A percentile compares a stretch with the other conserved stretches of the same genome.
These are phyloP conservation scores for Avena eriantha DNA, from an alignment of 176 grass and related monocot species.

Conservation along the genomic window DNA sequence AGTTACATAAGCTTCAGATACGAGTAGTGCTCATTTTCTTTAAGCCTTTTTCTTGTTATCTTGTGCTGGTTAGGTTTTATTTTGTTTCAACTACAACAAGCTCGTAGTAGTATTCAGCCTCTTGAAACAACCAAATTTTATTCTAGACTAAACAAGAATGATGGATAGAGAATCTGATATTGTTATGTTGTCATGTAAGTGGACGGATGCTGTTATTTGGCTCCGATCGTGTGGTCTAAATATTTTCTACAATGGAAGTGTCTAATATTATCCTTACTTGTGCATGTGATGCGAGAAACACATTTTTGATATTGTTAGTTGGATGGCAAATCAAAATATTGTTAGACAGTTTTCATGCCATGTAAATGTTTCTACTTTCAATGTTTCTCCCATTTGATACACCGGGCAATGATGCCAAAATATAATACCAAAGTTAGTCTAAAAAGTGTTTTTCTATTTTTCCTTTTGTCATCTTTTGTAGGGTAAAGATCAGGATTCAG, in stretches of 20 bases:
- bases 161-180: not conserved
- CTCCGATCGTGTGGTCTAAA: not conserved
- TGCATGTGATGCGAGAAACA: not conserved
- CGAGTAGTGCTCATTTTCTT: conserved; percentile 12
- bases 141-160: conserved; percentile 5
- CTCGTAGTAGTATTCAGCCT: no score
- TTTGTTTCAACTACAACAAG: no score
- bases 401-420: not conserved
- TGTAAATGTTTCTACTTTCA: not conserved
- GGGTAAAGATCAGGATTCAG: conserved; percentile 50
- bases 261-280: conserved; percentile 2
- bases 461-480: conserved; percentile 41
- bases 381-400: not conserved
- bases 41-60: conserved; percentile 32
- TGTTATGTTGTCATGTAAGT: not conserved
- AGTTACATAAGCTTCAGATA: conserved; percentile 66
- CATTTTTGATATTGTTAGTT: conserved; percentile 23
- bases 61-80: not conserved
- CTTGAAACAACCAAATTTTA: not conserved
- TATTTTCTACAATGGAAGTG: not conserved
- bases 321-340: not conserved
- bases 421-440: conserved; percentile 3
- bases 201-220: not conserved
- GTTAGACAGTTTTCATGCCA: conserved; percentile 13
- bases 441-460: not conserved